Evolutionary conservation across 2,329 filamentous ascomycete species (phyloP).

Genomic region (Phoma sp.): DNA sequence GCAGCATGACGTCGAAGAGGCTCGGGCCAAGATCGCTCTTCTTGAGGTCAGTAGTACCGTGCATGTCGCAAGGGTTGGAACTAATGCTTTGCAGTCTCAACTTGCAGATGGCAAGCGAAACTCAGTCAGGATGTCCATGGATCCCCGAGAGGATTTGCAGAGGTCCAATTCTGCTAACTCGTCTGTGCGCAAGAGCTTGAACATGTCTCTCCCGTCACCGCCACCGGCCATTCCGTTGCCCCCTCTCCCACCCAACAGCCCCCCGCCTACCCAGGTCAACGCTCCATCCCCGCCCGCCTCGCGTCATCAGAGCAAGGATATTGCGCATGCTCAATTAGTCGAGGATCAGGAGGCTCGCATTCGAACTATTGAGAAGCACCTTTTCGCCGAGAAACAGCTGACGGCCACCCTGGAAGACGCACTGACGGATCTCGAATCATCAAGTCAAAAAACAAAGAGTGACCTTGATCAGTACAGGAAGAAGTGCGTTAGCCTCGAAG

Average conservation of each 20-base stretch:
- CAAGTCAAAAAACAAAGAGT: slow-evolving; percentile 87
- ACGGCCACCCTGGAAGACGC: slow-evolving; percentile 95
- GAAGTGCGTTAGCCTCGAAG: slow-evolving; percentile 77
- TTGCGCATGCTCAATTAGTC: slow-evolving; percentile 76
- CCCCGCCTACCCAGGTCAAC: slow-evolving; percentile 54
- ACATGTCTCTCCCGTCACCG: slow-evolving; percentile 85
- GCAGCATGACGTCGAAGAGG: slow-evolving; percentile 75
- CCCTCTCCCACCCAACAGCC: slow-evolving; percentile 70
- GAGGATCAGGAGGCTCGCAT: slow-evolving; percentile 97
- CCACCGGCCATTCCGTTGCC: slow-evolving; percentile 96
- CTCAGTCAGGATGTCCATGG: slow-evolving; percentile 53
- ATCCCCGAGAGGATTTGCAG: slow-evolving; percentile 56
- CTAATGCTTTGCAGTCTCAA: slow-evolving; percentile 60
- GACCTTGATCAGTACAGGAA: slow-evolving; percentile 92
- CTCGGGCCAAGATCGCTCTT: slow-evolving; percentile 72
- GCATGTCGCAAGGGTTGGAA: neutral
- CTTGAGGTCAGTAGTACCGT: slow-evolving; percentile 71
- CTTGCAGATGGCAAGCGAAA: slow-evolving; percentile 62
- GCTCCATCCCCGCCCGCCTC: slow-evolving; percentile 65
- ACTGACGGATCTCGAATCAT: slow-evolving; percentile 88
- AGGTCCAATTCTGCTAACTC: slow-evolving; percentile 66
- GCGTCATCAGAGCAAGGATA: slow-evolving; percentile 82
- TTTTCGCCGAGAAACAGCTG: slow-evolving; percentile 94
- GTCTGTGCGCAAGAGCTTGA: slow-evolving; percentile 85
- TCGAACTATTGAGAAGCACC: slow-evolving; percentile 93